Evolutionary conservation across 2,329 filamentous ascomycete species (phyloP).

Genomic region (Dryadomyces quercus-mongolicae): DNA sequence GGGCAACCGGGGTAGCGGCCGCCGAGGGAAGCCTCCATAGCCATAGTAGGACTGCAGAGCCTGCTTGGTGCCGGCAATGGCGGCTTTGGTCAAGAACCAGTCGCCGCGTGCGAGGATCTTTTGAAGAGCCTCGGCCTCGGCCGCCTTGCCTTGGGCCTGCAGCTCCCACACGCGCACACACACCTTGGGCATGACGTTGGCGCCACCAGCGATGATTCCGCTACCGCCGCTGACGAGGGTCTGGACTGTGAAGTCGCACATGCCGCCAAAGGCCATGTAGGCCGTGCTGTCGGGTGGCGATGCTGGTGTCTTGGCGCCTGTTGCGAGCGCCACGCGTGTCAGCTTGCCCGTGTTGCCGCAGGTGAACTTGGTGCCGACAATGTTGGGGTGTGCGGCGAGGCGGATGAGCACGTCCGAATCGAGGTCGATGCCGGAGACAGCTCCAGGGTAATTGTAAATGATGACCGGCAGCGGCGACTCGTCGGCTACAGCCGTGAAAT

Average conservation of each 20-base stretch:
- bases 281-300: constrained; percentile 37
- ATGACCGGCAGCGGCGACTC: constrained; percentile 64
- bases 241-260: constrained; percentile 79
- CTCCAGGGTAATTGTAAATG: constrained; percentile 85
- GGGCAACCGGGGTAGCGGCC: constrained; percentile 56
- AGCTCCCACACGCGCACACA: constrained; percentile 71
- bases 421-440: constrained; percentile 78
- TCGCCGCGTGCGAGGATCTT: constrained; percentile 67
- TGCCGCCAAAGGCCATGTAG: constrained; percentile 80
- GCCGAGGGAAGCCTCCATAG: constrained; percentile 66
- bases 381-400: constrained; percentile 69
- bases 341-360: constrained; percentile 85
- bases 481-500: constrained; percentile 55
- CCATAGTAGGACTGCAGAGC: constrained; percentile 71
- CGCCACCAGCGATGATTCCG: constrained; percentile 76
- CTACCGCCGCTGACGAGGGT: constrained; percentile 67
- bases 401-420: constrained; percentile 77
- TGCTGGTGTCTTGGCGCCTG: constrained; percentile 57
- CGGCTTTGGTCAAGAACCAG: constrained; percentile 72
- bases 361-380: constrained; percentile 83
- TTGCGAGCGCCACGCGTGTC: constrained; percentile 64
- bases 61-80: constrained; percentile 77
- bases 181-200: constrained; percentile 74
- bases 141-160: constrained; percentile 58
- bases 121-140: constrained; percentile 65